Percentiles rank a stretch among this genome's conserved stretches.
These are phyloP conservation scores for Lodderomyces pseudojiufengensis DNA, from an alignment of 1,139 yeast species.

Conservation along the genomic window DNA sequence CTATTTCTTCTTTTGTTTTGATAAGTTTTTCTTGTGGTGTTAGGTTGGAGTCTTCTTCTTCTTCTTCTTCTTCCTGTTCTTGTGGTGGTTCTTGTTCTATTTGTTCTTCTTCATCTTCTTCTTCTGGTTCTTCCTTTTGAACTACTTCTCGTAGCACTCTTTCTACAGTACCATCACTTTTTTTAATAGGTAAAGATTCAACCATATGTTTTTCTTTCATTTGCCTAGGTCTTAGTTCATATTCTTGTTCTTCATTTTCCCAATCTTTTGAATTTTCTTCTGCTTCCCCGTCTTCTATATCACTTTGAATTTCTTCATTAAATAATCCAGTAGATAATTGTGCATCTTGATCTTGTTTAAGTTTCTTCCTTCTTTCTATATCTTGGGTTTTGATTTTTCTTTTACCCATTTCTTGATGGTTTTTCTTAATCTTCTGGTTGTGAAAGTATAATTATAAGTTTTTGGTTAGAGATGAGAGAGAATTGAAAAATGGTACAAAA, in stretches of 20 bases:
- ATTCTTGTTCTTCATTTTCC: constrained; percentile 69
- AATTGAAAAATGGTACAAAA: no score
- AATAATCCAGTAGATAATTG: constrained; percentile 45
- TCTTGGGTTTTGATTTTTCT: constrained; percentile 46
- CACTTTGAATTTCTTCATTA: constrained; percentile 18
- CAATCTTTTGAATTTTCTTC: constrained; percentile 22
- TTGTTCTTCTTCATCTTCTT: constrained; percentile 22
- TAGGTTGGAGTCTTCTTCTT: constrained; percentile 44
- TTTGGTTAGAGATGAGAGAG: no score
- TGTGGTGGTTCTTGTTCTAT: constrained; percentile 19
- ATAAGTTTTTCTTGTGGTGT: constrained; percentile 57
- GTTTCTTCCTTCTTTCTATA: constrained; percentile 47
- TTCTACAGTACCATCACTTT: constrained; percentile 64
- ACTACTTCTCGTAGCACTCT: constrained; percentile 47
- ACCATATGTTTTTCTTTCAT: constrained; percentile 39
- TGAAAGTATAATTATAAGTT: no score
- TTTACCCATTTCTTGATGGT: constrained; percentile 30
- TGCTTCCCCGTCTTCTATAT: constrained; percentile 7
- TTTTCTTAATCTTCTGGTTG: no score
- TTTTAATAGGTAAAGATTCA: constrained; percentile 82
- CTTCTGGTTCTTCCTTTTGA: constrained; percentile 19
- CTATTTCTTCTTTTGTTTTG: constrained; percentile 76
- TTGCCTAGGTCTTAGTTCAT: constrained; percentile 58
- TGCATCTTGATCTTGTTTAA: constrained; percentile 46
- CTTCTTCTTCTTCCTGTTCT: constrained; percentile 31